Percentiles rank a stretch among this genome's conserved stretches.
Evolutionary conservation across 2,329 filamentous ascomycete species (phyloP).

Genomic region (Pseudopyrenochaeta lycopersici): DNA sequence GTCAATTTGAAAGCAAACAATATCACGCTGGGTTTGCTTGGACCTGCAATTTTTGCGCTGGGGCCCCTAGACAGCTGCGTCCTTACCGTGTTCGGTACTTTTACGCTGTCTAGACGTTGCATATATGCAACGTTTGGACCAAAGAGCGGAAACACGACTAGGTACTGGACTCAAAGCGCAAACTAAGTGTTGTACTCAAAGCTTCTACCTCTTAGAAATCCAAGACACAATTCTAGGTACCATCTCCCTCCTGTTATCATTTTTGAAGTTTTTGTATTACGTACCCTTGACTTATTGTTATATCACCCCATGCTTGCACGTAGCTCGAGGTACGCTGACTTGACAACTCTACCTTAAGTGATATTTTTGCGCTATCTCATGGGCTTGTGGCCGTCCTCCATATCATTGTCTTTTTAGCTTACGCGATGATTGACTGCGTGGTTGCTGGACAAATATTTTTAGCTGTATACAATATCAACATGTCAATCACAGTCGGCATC

Average conservation of each 20-base stretch:
- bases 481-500: constrained; percentile 73
- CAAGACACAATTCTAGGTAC: too few relatives aligned
- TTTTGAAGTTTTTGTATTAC: too few relatives aligned
- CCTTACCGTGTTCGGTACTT: constrained; percentile 65
- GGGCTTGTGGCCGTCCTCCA: constrained; percentile 74
- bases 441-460: constrained; percentile 74
- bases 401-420: constrained; percentile 69
- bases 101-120: constrained; percentile 64
- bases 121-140: constrained; percentile 72
- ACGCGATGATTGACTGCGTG: constrained; percentile 70
- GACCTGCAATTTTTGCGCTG: constrained; percentile 66
- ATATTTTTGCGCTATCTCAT: constrained; percentile 66
- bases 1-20: constrained; percentile 72
- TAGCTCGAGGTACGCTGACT: too few relatives aligned
- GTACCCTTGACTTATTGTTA: too few relatives aligned
- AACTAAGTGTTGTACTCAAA: too few relatives aligned
- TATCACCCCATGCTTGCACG: too few relatives aligned
- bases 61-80: constrained; percentile 66
- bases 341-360: too few relatives aligned
- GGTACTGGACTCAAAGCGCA: constrained; percentile 60
- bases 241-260: too few relatives aligned
- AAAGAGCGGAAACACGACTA: constrained; percentile 67
- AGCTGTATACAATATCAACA: constrained; percentile 67
- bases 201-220: background rate
- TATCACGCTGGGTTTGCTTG: constrained; percentile 70